Evolutionary conservation across 441 rosid species (phyloP), one percentile per base, ranked within the genome.

Genomic region (Eutrema salsugineum): DNA sequence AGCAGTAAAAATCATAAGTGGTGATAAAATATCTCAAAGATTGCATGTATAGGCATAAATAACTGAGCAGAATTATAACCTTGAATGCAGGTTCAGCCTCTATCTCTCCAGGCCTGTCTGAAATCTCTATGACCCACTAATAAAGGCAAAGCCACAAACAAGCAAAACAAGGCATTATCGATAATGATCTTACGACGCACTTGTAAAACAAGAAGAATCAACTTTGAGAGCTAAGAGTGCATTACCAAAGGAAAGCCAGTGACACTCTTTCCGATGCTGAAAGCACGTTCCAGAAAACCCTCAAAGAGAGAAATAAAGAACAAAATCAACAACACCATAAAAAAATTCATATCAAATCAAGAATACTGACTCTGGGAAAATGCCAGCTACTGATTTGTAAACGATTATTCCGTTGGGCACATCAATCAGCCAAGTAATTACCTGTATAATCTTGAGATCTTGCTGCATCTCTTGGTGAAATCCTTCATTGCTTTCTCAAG

Each of bases 61-160:
- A 55, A 27, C 9, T 56, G 11, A 53, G 30, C 32, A 36, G 39
- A 59, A 62, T 27, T 78, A 22, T 79, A 71, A 92, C 99, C 97
- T 95, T 93, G 79, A 95, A 95, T 48, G 99, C 96, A 79, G 98
- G 99, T 81, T 95, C 87, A 64, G 90, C 86, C 84, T 95, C 98
- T 78, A 82, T 86, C 73, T 75, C 78, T 30, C 98, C 90, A 32
- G 97, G 99, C 63, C 71, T 88, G 87, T 92, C 97, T 47, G 98
- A 94, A 42, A 94, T 92, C 86, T 90, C 99, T 66, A 94, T 85
- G 75, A 90, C 98, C 99, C 93, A 90, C 99, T 92, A 68, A 35
- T 27, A 33, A 68, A 35, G 68, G 72, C 0, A 70, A 58, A 58
- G 35, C 59, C 72, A 54, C 43, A 60, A 20, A 38, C 28, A 65